Conservation (phyloP, 2,329 filamentous ascomycete genomes). For the Phaeomoniella chlamydospora region DNA sequence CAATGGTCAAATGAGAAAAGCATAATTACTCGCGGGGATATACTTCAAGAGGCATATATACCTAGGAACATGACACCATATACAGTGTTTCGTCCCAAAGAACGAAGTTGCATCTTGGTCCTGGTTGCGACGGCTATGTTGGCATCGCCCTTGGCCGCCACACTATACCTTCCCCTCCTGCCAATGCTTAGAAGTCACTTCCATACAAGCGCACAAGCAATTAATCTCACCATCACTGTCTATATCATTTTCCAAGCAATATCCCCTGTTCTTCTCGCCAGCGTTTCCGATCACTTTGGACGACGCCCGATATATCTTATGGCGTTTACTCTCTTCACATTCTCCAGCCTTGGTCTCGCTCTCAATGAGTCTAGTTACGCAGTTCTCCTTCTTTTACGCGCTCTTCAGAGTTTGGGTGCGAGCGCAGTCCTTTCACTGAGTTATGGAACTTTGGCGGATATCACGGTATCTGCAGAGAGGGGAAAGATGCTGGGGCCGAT, state of each 20-base stretch:
- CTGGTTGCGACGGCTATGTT: no score
- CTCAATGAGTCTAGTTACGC: slow-evolving; percentile 7
- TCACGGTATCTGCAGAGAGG: slow-evolving; percentile 7
- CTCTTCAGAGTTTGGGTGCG: slow-evolving; percentile 10
- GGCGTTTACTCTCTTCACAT: slow-evolving; percentile 7
- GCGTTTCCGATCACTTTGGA: slow-evolving; percentile 7
- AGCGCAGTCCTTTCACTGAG: slow-evolving; percentile 7
- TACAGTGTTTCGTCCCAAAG: no score
- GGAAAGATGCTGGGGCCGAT: slow-evolving; percentile 10
- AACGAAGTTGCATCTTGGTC: no score
- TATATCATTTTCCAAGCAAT: slow-evolving; percentile 9
- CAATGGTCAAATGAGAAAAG: no score
- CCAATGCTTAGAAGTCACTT: slow-evolving; percentile 5
- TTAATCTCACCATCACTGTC: slow-evolving; percentile 7
- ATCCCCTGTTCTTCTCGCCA: slow-evolving; percentile 7
- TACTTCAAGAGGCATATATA: no score
- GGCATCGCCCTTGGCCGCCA: slow-evolving; percentile 7
- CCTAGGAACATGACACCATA: no score
- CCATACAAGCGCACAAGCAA: slow-evolving; percentile 4
- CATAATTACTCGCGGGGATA: no score
- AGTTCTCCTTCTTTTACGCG: slow-evolving; percentile 7
- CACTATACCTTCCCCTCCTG: slow-evolving; percentile 7
- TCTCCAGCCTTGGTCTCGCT: slow-evolving; percentile 9
- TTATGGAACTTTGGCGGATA: slow-evolving; percentile 11
- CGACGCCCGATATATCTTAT: slow-evolving; percentile 8